Evolutionary conservation across 148 eudicot species (phyloP), one percentile per base, ranked within the genome.

Genomic region (Rheum nobile): DNA sequence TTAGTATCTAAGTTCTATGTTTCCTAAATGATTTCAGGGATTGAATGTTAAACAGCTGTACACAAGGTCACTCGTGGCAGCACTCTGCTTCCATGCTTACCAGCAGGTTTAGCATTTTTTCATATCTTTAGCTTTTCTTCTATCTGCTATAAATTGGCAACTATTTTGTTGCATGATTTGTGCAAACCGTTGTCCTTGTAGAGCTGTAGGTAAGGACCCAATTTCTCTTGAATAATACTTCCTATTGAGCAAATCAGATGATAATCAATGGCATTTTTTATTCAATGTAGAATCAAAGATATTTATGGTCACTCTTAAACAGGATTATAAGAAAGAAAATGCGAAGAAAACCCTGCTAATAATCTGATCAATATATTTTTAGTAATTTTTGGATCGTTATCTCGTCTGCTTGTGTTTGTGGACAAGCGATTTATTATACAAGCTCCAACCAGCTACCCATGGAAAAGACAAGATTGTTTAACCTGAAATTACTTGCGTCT

Each of bases 1-100:
- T 29, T 50, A 38, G 70, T 31, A 61, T 67, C 70, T 34, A 65
- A 16, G 5, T 47, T 65, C 35, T 55, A 17, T 72, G 29, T 6
- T 22, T 29, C 26, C 65, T 4, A 57, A 79, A 31, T 38, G 52
- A 13, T 80, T 71, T 61, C 87, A 95, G 97, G 96, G 94, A 52
- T 41, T 95, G 82, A 86, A 90, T 85, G 85, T 87, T 72, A 77
- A 78, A 59, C 86, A 92, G 79, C 42, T 92, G 10, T 89, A 83
- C 83, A 75, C 70, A 10, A 85, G 90, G 86, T 88, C 97, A 48
- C 80, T 95, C 61, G 4, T 92, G 21, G 93, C 99, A 67, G 99
- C 94, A 71, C 81, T 95, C 48, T 95, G 99, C 84, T 92, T 88
- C 91, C 96, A 95, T 78, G 96, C 97, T 34, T 95, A 95, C 79